These are phyloP conservation scores for Macadamia integrifolia DNA, from an alignment of 164 flowering plant species.

Conservation along the genomic window DNA sequence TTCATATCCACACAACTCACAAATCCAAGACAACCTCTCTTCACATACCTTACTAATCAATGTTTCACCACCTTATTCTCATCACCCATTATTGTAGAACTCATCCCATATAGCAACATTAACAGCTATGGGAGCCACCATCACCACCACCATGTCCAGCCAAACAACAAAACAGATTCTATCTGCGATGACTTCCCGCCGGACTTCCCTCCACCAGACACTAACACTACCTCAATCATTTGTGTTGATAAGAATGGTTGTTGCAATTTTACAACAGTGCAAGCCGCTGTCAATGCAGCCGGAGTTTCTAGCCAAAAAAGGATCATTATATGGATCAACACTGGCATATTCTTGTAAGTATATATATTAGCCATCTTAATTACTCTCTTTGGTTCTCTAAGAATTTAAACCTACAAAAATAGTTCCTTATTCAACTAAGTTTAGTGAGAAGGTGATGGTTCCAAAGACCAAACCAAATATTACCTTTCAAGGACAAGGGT, in stretches of 20 bases:
- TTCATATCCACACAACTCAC: conserved; percentile 26
- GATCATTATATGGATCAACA: conserved; percentile 73
- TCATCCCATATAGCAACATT: conserved; percentile 1
- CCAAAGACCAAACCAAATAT: conserved; percentile 67
- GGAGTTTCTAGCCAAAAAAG: conserved; percentile 46
- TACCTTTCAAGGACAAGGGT: conserved; percentile 95
- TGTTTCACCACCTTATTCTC: conserved; percentile 12
- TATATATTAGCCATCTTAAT: neutral
- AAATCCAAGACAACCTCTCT: conserved; percentile 10
- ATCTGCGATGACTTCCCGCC: conserved; percentile 65
- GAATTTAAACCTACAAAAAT: conserved; percentile 1
- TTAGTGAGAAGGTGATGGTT: conserved; percentile 72
- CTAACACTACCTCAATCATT: conserved; percentile 48
- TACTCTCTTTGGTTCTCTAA: neutral
- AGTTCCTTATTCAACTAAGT: neutral
- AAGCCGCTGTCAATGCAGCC: conserved; percentile 73
- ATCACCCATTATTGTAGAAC: conserved; percentile 10
- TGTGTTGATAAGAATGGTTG: conserved; percentile 88
- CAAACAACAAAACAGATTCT: conserved; percentile 15
- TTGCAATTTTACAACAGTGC: conserved; percentile 85
- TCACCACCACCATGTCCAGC: conserved; percentile 22
- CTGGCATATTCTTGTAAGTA: conserved; percentile 74
- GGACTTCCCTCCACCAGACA: conserved; percentile 55
- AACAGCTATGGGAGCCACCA: conserved; percentile 1
- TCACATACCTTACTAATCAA: conserved; percentile 14